Percentiles rank a stretch among this genome's conserved stretches.
Evolutionary conservation across 2,329 filamentous ascomycete genomes (phyloP).

Genomic region (Claviceps maximensis): DNA sequence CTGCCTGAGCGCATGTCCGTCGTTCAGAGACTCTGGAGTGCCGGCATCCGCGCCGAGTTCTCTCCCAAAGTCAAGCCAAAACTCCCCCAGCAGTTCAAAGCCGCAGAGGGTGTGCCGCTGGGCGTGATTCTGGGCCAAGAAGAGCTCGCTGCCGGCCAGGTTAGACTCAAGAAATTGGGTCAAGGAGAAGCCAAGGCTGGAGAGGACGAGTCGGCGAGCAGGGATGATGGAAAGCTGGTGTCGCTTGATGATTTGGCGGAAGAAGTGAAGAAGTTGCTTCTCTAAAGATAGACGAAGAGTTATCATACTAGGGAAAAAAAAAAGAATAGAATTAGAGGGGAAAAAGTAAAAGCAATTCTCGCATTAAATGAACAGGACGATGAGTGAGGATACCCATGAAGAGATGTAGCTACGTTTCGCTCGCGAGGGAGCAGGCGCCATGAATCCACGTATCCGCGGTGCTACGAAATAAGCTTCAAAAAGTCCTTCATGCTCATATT

Average conservation of each 20-base stretch:
- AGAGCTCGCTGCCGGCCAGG: slow-evolving; percentile 69
- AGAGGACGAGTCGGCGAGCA: slow-evolving; percentile 78
- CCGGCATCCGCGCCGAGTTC: slow-evolving; percentile 74
- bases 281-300: slow-evolving; percentile 3
- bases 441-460: neutral
- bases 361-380: neutral
- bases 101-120: slow-evolving; percentile 76
- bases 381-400: neutral
- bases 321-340: neutral
- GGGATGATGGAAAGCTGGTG: slow-evolving; percentile 65
- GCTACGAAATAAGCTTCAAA: neutral
- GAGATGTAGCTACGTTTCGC: too few species aligned
- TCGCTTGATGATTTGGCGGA: slow-evolving; percentile 46
- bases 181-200: slow-evolving; percentile 56
- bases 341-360: neutral
- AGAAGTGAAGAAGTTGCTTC: slow-evolving; percentile 39
- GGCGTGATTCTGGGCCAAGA: slow-evolving; percentile 85
- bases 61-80: slow-evolving; percentile 84
- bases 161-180: slow-evolving; percentile 70
- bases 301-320: neutral
- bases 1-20: slow-evolving; percentile 76
- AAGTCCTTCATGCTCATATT: too few species aligned
- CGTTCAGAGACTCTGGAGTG: slow-evolving; percentile 66
- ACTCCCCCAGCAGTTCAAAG: slow-evolving; percentile 80
- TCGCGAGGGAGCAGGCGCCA: too few species aligned